Base-by-base conservation (phyloP, 768 basidiomycete genomes). In the Suillus ampliporus region DNA sequence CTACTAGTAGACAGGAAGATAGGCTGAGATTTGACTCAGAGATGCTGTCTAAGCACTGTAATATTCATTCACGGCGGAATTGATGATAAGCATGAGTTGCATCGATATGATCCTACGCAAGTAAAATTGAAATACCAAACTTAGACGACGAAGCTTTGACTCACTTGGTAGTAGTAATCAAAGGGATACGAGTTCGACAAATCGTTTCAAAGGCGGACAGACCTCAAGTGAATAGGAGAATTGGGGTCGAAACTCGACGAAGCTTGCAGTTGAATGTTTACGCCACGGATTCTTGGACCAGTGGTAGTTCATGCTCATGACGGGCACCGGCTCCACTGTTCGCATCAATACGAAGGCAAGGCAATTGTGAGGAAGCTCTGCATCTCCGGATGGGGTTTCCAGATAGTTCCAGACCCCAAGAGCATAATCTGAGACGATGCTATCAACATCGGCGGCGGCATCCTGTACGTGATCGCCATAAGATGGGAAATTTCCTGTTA, bases 331-430 rank as follows among this genome's bases (percentile, higher is more conserved):
- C 43, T 44, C 43, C n/a, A 44, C 43, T 10, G 43, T n/a, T 44
- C 43, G 43, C 43, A 44, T 44, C 43, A 44, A n/a, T n/a, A 44
- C 17, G n/a, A 44, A 44, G 43, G 43, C 43, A n/a, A 44, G 43
- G 43, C 43, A 44, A 21, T 44, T 44, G 1, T 2, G 43, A 44
- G 43, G 43, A 21, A 44, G 43, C 43, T n/a, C 43, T 8, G 43
- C 19, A 21, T 44, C 43, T 44, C 43, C 43, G 10, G 43, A 44
- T 44, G 43, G 43, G 43, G 43, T 21, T n/a, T 44, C 43, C 43
- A 44, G 9, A 44, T 44, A 44, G 43, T 44, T 44, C 43, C 43
- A 44, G 10, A 44, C 43, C n/a, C 43, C 43, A 7, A 44, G 10
- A 44, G 43, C 43, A n/a, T 44, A 44, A 9, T 44, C 43, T n/a